Evolutionary conservation across 108 stramenopile genomes (phyloP), one percentile per base, ranked within the genome.

Genomic region (Conticribra weissflogii): DNA sequence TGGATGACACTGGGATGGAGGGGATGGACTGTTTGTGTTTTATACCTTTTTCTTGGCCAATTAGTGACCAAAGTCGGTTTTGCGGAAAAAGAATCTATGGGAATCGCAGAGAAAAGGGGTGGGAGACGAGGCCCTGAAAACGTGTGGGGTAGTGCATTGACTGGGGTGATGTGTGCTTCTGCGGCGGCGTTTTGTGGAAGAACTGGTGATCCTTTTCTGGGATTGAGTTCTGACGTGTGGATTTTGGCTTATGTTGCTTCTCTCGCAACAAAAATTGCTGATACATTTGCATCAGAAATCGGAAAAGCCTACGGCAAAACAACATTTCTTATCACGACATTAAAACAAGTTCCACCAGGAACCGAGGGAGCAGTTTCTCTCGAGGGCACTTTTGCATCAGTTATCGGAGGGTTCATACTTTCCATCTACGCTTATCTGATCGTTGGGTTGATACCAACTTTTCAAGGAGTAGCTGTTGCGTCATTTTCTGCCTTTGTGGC

Each of bases 261-360:
- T 7, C 62, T 97, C 18, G 90, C 96, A 1, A 97, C 98, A 12
- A 98, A 98, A 66, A 73, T 98, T 24, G 81, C 95, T 0, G 98
- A 98, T 75, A 98, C 98, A 0, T 96, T 97, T 74, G 96, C 96
- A n/a, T 92, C 90, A 8, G 97, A 98, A 69, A 91, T 98, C 52
- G 96, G 96, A 17, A 97, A 96, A 66, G 98, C 96, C 0, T 98
- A 93, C 81, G 96, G 98, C 14, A 95, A 91, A 64, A 92, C 88
- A 2, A 97, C 97, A 1, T 98, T 93, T 78, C 76, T 97, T 12
- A 97, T 97, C 59, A 97, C 96, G 3, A 96, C 92, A 2, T 63
- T 98, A 8, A 81, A 89, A 71, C 83, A 88, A 3, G 96, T 96
- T 0, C 78, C 85, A 21, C 84, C 94, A 0, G 98, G 98, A 19